Evolutionary conservation across 768 basidiomycete species (phyloP).

Genomic region (Trametes gibbosa): DNA sequence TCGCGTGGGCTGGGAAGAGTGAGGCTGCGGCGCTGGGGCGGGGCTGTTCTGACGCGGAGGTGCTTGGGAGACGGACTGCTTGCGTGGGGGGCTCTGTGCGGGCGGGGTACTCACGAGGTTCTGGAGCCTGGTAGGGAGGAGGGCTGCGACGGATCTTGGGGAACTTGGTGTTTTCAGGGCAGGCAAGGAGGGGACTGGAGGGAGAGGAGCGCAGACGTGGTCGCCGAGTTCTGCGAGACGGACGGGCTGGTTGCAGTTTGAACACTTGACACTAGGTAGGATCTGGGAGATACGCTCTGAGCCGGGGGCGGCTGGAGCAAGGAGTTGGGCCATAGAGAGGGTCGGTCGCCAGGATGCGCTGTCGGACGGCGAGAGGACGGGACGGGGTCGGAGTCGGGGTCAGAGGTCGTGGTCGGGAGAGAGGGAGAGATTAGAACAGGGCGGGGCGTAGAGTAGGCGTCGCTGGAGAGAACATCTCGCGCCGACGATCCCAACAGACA

Average conservation of each 20-base stretch:
- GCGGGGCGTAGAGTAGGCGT: too few relatives aligned
- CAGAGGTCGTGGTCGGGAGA: not conserved
- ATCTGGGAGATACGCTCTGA: slow-evolving; percentile 52
- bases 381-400: not conserved
- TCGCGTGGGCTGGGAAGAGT: not conserved
- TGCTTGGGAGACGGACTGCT: slow-evolving; percentile 2
- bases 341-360: too few relatives aligned
- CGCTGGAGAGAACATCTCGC: too few relatives aligned
- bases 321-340: slow-evolving; percentile 15
- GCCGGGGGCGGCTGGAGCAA: slow-evolving; percentile 17
- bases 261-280: slow-evolving; percentile 84
- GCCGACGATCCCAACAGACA: too few relatives aligned
- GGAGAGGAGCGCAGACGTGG: slow-evolving; percentile 63
- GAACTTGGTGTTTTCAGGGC: slow-evolving; percentile 37
- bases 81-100: slow-evolving; percentile 13
- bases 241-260: slow-evolving; percentile 68
- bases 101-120: slow-evolving; percentile 34
- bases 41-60: slow-evolving; percentile 22
- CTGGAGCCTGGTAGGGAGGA: slow-evolving; percentile 52
- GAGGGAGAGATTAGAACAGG: not conserved
- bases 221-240: slow-evolving; percentile 72
- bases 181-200: slow-evolving; percentile 41
- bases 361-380: too few relatives aligned
- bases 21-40: slow-evolving; percentile 8
- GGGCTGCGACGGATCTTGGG: slow-evolving; percentile 40